These are phyloP conservation scores for Pseudogymnoascus destructans DNA, from an alignment of 2,329 filamentous ascomycete genomes.

Conservation along the genomic window DNA sequence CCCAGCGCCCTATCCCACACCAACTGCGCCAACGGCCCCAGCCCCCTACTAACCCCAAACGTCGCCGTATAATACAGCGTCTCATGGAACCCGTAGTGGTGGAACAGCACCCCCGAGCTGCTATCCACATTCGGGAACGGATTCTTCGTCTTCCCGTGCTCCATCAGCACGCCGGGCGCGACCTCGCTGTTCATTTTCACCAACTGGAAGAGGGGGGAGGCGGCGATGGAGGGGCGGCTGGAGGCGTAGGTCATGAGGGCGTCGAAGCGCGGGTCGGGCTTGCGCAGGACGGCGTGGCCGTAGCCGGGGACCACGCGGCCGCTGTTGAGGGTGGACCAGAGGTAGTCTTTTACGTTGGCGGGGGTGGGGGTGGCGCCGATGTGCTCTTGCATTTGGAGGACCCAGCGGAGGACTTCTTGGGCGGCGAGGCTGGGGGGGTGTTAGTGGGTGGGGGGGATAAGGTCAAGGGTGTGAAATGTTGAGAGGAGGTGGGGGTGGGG, in stretches of 20 bases:
- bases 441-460: no score
- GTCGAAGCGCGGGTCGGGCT: conserved; percentile 92
- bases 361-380: conserved; percentile 70
- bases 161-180: conserved; percentile 75
- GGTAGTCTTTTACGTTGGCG: conserved; percentile 72
- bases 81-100: conserved; percentile 96
- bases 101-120: conserved; percentile 84
- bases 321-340: conserved; percentile 86
- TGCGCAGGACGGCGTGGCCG: conserved; percentile 88
- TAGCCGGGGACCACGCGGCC: conserved; percentile 92
- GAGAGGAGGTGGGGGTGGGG: neutral
- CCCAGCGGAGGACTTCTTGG: conserved; percentile 95
- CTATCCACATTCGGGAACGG: conserved; percentile 96
- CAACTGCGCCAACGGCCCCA: conserved; percentile 85
- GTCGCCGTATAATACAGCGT: conserved; percentile 84
- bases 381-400: conserved; percentile 83
- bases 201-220: conserved; percentile 83
- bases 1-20: conserved; percentile 93
- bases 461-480: neutral
- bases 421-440: conserved; percentile 50
- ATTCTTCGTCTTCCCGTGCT: conserved; percentile 98
- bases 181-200: conserved; percentile 89
- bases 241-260: conserved; percentile 93
- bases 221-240: conserved; percentile 69
- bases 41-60: conserved; percentile 53